Evolutionary conservation across 495 filamentous ascomycete species (phyloP), one percentile per base, ranked within the genome.

Genomic region (Lichenothelia convexa): DNA sequence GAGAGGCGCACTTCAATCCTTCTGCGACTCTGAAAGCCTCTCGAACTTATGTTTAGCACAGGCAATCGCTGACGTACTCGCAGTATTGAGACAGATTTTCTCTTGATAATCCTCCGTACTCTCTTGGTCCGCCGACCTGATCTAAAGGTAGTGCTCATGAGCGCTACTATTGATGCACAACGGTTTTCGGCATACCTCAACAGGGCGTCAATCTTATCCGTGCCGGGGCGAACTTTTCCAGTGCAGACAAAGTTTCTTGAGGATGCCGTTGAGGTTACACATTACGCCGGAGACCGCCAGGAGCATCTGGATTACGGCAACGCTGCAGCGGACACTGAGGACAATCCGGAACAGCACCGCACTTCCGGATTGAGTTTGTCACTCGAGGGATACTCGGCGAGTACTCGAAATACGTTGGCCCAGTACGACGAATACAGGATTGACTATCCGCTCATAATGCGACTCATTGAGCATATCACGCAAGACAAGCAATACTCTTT

Each of bases 221-320:
- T 94, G 15, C 89, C 89, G 12, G 89, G 89, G 1, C 74, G 87
- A 18, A 93, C 89, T 0, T 94, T 87, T 55, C 89, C 89, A 0
- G 89, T 97, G 20, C 64, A 77, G 44, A 77, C 80, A 18, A 78
- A 73, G 50, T 97, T 79, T 44, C 64, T 94, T 0, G 89, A 94
- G 50, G 89, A 97, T 62, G 87, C 82, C 2, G 65, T 94, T 5
- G 81, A 93, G 41, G 36, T 78, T 35, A 92, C 84, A 4, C 71
- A 71, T 0, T 85, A 80, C 43, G 67, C 68, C 4, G 52, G 73
- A 2, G 68, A 74, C 12, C 43, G 43, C 31, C 48, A 61, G 34
- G 49, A 68, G 37, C 60, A 61, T 5, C 71, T 70, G 18, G 69
- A 76, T 17, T 68, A 76, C 11, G 50, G 58, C 16, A 57, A 64